These are phyloP conservation scores for Candida maesae DNA, from an alignment of 805 yeast genomes.

Conservation along the genomic window DNA sequence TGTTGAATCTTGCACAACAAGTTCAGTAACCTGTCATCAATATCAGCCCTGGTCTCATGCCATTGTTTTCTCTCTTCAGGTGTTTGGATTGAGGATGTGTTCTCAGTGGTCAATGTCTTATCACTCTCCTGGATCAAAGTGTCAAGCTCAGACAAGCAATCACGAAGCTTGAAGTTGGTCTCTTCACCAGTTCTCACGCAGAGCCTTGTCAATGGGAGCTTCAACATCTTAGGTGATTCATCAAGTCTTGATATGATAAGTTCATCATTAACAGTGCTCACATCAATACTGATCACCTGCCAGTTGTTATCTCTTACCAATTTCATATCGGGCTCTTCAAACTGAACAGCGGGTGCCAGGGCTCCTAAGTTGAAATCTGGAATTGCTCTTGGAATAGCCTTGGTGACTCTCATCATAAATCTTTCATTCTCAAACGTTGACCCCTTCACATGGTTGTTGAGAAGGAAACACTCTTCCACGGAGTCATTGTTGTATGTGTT, in stretches of 20 bases:
- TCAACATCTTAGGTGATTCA: conserved; percentile 41
- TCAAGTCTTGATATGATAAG: conserved; percentile 48
- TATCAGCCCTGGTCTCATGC: conserved; percentile 68
- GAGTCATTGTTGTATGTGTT: conserved; percentile 18
- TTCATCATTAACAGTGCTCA: conserved; percentile 54
- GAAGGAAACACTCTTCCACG: conserved; percentile 20
- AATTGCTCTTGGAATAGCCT: conserved; percentile 10
- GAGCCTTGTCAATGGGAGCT: conserved; percentile 58
- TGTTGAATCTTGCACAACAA: conserved; percentile 57
- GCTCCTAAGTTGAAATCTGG: conserved; percentile 18
- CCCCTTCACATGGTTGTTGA: conserved; percentile 27
- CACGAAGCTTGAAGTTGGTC: conserved; percentile 37
- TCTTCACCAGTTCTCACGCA: conserved; percentile 42
- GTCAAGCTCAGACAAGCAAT: conserved; percentile 43
- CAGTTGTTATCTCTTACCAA: conserved; percentile 42
- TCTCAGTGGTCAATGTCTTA: conserved; percentile 48
- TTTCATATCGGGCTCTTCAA: conserved; percentile 9
- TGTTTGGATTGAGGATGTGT: conserved; percentile 49
- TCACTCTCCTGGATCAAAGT: conserved; percentile 60
- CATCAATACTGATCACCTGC: conserved; percentile 58
- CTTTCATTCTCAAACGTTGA: conserved; percentile 28
- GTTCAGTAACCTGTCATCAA: conserved; percentile 53
- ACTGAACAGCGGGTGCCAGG: conserved; percentile 5
- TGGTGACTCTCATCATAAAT: conserved; percentile 16
- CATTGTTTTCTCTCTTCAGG: conserved; percentile 62